Evolutionary conservation across 2,329 filamentous ascomycete genomes (phyloP), one percentile per base, ranked within the genome.

Genomic region (Alternaria rosae): DNA sequence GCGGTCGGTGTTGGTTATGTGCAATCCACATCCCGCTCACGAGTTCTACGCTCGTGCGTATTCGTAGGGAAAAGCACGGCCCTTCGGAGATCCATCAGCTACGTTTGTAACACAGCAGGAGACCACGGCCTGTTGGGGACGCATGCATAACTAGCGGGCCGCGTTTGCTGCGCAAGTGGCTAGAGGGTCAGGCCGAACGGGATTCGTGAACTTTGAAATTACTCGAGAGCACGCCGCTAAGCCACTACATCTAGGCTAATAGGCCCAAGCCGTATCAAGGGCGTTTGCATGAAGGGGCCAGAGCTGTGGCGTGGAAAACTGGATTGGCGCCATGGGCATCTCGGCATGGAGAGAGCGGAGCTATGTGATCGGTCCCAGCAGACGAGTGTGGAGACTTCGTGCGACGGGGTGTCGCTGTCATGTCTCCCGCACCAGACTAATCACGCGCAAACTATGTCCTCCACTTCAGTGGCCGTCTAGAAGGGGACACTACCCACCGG

Each of bases 301-400:
- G 47, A 52, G 28, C 23, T 25, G 55, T 64, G 55, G 62, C 63
- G 62, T 63, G 38, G 43, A 38, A 64, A 45, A 32, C 26, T 45
- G 25, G 25, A 54, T 38, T 42, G 38, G n/a, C 50, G 38, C 38
- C 54, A 43, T 58, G 26, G 15, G 58, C 47, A 35, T 45, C 42
- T 52, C 53, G 45, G 43, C 42, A 38, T 59, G 32, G 58, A 44
- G 25, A 44, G 23, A 17, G 61, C 53, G 47, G 59, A 38, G 53
- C 38, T 43, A 26, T 57, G 42, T 62, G 51, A 20, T 57, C 52
- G 30, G 47, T 48, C 30, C 52, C 51, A 57, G 51, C 48, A 57
- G 48, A 12, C 23, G 23, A 25, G 38, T 35, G 54, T 42, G 48
- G 48, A 58, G 38, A 54, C 53, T 32, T 44, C 11, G 32, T 57